Base-by-base conservation (phyloP, 805 yeast genomes). In the Schwanniomyces polymorphus region DNA sequence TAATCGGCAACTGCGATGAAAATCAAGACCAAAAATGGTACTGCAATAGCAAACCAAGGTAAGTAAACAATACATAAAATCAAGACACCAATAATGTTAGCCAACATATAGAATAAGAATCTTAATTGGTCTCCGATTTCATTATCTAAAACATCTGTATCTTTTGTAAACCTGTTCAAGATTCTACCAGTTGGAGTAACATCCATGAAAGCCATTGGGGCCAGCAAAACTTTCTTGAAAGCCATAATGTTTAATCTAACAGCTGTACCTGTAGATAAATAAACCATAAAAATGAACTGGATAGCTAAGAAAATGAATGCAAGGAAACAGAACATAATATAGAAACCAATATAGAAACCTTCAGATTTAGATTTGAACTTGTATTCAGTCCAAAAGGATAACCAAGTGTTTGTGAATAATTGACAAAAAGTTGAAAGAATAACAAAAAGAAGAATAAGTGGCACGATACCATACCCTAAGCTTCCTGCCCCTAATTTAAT, bases 141-240 rank as follows among this genome's bases (percentile, higher is more conserved):
- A 60, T 87, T 88, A 59, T 90, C 96, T 63, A 89, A 69, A 5
- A 84, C 83, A 61, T 90, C 96, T 0, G 94, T 86, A 64, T 90
- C 97, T 56, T 88, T 88, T 2, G 96, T 88, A 64, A 89, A 90
- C 55, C 96, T 74, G 66, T 88, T 90, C 62, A 91, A 71, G 48
- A 90, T 84, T 54, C 97, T 76, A 1, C 97, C 97, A 74, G 88
- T 77, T 14, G 97, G 97, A 0, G 95, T 87, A 9, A 89, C 82
- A 59, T 91, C 97, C 67, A 89, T 76, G 61, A 81, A 91, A 0
- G 84, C 67, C 92, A 88, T 88, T 41, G 96, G 96, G 2, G 94
- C 83, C 50, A 84, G 84, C 49, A 90, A 68, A 12, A 90, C 72
- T 31, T 72, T 77, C 40, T 74, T 64, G 45, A 84, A 73, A 0